Conservation (phyloP, 2,329 filamentous ascomycete genomes). For the Didymella lethalis region DNA sequence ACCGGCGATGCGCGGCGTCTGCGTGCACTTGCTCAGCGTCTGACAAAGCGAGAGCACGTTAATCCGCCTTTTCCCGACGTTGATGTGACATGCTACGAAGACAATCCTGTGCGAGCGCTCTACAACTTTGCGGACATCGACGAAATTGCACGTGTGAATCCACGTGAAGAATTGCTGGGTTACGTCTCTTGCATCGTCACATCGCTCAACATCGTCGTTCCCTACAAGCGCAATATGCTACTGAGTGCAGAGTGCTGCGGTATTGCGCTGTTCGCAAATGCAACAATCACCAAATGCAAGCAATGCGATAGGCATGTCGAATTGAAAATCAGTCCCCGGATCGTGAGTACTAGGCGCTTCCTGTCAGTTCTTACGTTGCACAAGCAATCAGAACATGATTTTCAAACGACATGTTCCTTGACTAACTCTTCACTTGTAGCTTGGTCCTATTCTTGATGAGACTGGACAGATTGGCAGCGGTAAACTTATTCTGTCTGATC, state of each 20-base stretch:
- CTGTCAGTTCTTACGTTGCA: no score
- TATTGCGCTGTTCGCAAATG: slow-evolving; percentile 63
- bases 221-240: slow-evolving; percentile 55
- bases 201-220: slow-evolving; percentile 52
- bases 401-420: not conserved
- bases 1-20: slow-evolving; percentile 64
- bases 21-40: slow-evolving; percentile 57
- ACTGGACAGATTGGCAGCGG: slow-evolving; percentile 61
- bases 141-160: slow-evolving; percentile 44
- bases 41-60: slow-evolving; percentile 60
- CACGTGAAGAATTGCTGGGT: slow-evolving; percentile 51
- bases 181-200: slow-evolving; percentile 57
- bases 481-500: slow-evolving; percentile 62
- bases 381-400: no score
- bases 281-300: slow-evolving; percentile 49
- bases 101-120: slow-evolving; percentile 45
- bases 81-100: slow-evolving; percentile 31
- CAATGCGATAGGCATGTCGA: slow-evolving; percentile 50
- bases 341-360: slow-evolving; percentile 40
- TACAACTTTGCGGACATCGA: slow-evolving; percentile 58
- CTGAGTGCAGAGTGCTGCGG: slow-evolving; percentile 61
- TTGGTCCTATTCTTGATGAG: slow-evolving; percentile 61
- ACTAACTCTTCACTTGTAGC: slow-evolving; percentile 29
- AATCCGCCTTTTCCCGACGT: slow-evolving; percentile 59
- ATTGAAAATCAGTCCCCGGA: slow-evolving; percentile 54